Conservation (phyloP, 2,329 filamentous ascomycete species). For the Geosmithia flava region DNA sequence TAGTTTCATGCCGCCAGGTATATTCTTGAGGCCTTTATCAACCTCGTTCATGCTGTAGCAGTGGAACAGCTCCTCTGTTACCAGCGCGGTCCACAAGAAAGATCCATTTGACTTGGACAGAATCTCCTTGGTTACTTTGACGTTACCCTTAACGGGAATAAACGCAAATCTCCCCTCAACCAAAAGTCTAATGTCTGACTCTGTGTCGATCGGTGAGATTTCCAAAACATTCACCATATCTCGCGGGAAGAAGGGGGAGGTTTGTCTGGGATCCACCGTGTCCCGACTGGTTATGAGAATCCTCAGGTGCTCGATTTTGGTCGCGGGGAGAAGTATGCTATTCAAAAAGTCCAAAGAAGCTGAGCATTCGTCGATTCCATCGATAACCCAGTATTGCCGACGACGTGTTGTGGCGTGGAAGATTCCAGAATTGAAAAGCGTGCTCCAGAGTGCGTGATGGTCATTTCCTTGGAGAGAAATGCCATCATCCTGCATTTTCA, state of each 20-base stretch:
- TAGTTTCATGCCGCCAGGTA: conserved; percentile 15
- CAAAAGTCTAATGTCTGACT: neutral
- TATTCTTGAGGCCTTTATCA: conserved; percentile 14
- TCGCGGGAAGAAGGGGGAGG: neutral
- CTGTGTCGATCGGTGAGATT: neutral
- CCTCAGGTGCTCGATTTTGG: conserved; percentile 5
- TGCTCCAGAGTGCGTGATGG: conserved; percentile 12
- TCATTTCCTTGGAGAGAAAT: conserved; percentile 9
- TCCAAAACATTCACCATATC: neutral
- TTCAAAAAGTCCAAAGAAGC: conserved; percentile 8
- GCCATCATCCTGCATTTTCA: conserved; percentile 8
- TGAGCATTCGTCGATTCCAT: conserved; percentile 19
- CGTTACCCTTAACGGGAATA: neutral
- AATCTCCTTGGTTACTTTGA: conserved; percentile 7
- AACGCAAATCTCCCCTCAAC: neutral
- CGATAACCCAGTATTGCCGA: conserved; percentile 17
- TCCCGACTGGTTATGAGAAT: conserved; percentile 12
- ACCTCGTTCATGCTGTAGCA: conserved; percentile 16
- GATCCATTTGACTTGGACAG: conserved; percentile 20
- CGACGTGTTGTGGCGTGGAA: conserved; percentile 7
- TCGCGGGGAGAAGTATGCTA: conserved; percentile 8
- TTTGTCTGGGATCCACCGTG: neutral
- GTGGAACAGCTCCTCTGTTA: conserved; percentile 15
- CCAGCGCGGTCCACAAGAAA: conserved; percentile 21
- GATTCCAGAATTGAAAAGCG: conserved; percentile 12